These are phyloP conservation scores for Nemania serpens DNA, from an alignment of 2,329 filamentous ascomycete species.

Conservation along the genomic window DNA sequence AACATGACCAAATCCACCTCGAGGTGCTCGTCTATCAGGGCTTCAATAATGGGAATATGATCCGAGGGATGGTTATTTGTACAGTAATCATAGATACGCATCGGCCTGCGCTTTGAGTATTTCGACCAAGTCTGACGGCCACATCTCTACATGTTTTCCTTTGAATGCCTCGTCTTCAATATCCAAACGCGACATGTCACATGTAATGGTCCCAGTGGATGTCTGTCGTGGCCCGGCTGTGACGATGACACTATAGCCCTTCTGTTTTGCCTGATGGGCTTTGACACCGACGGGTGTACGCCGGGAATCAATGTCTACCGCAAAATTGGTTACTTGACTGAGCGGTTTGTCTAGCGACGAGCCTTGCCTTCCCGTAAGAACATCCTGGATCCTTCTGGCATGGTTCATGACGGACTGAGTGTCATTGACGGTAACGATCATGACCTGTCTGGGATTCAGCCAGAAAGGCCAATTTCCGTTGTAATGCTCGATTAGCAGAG, in stretches of 20 bases:
- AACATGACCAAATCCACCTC: neutral
- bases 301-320: slow-evolving; percentile 73
- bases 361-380: slow-evolving; percentile 54
- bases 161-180: slow-evolving; percentile 7
- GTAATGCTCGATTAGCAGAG: slow-evolving; percentile 82
- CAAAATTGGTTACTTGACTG: slow-evolving; percentile 62
- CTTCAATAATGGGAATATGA: neutral
- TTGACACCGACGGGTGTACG: slow-evolving; percentile 69
- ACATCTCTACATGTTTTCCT: slow-evolving; percentile 48
- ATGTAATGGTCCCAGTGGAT: slow-evolving; percentile 59
- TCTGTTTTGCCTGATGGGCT: slow-evolving; percentile 70
- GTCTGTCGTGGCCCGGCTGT: slow-evolving; percentile 73
- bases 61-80: neutral
- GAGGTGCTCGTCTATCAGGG: neutral
- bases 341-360: slow-evolving; percentile 45
- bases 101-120: slow-evolving; percentile 53
- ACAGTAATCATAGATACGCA: slow-evolving; percentile 50
- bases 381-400: slow-evolving; percentile 53
- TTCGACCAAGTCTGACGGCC: slow-evolving; percentile 50
- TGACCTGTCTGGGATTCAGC: slow-evolving; percentile 79
- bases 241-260: slow-evolving; percentile 74
- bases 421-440: slow-evolving; percentile 74
- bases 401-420: slow-evolving; percentile 56
- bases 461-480: slow-evolving; percentile 84
- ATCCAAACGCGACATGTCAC: slow-evolving; percentile 47